Conservation (phyloP, 202 grass and related monocot genomes). For the Panicum virgatum region DNA sequence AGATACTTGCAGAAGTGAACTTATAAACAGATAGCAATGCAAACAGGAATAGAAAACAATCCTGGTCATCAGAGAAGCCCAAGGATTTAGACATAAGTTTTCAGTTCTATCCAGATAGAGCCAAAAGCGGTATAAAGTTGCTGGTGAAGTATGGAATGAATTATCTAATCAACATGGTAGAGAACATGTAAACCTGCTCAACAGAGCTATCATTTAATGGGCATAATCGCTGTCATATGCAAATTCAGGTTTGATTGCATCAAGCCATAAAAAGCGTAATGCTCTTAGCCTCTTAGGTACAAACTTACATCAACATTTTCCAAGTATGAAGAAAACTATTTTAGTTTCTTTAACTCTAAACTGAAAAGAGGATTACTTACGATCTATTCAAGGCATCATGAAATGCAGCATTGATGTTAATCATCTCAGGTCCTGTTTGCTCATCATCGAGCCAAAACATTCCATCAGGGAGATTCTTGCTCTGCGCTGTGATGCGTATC, state of each 20-base stretch:
- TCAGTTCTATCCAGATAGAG: not conserved
- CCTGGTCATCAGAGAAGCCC: not conserved
- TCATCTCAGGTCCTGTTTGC: constrained; percentile 42
- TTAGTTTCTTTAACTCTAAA: constrained; percentile 17
- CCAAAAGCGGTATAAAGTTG: not conserved
- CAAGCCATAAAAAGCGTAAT: not conserved
- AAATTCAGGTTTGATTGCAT: not conserved
- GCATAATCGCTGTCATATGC: not conserved
- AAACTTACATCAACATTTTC: constrained; percentile 11
- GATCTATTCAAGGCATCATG: constrained; percentile 61
- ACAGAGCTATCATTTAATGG: not conserved
- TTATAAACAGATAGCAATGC: not conserved
- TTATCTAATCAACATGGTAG: not conserved
- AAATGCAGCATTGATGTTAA: constrained; percentile 54
- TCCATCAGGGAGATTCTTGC: constrained; percentile 85
- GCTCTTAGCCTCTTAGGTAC: not conserved
- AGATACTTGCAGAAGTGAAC: not conserved
- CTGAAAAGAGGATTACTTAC: constrained; percentile 44
- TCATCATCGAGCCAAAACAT: constrained; percentile 70
- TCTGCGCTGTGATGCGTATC: constrained; percentile 59
- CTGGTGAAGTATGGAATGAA: too few relatives aligned
- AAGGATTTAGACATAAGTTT: not conserved
- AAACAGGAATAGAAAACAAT: not conserved
- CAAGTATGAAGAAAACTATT: not conserved
- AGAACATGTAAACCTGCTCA: not conserved